phyloP scores from a whole-genome alignment of 345 rosid species.

The Anacardium occidentale region DNA sequence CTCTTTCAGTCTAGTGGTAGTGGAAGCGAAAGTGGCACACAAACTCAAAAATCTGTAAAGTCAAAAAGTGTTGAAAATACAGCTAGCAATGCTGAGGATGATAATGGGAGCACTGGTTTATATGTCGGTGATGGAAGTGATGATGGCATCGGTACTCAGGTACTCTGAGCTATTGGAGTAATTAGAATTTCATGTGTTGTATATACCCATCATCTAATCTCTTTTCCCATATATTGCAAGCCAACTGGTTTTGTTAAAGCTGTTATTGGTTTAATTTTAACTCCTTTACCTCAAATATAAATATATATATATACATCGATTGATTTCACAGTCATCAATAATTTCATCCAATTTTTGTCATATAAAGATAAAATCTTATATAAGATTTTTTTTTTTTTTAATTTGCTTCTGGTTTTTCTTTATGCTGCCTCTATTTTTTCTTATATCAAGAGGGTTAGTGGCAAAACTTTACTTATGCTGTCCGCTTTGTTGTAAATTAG shows the following conservation, averaged over 20 bases:
- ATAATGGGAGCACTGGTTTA: conserved; percentile 36
- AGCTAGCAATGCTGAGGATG: conserved; percentile 35
- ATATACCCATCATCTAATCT: neutral
- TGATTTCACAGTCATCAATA: neutral
- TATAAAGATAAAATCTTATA: neutral
- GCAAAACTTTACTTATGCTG: neutral
- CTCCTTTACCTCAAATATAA: neutral
- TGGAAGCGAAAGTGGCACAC: conserved; percentile 46
- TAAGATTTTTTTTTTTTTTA: neutral
- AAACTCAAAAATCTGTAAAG: conserved; percentile 41
- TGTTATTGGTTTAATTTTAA: neutral
- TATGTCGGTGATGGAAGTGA: conserved; percentile 45
- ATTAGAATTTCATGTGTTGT: neutral
- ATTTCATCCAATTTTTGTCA: neutral
- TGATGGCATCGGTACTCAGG: conserved; percentile 54
- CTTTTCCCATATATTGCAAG: neutral
- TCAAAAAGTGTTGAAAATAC: conserved; percentile 33
- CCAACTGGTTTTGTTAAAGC: neutral
- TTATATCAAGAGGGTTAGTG: neutral
- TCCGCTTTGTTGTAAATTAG: neutral
- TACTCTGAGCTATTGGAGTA: conserved; percentile 14
- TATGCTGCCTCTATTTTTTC: neutral
- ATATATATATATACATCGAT: neutral
- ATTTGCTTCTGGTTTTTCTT: neutral
- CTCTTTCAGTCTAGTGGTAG: conserved; percentile 43